Base-by-base conservation (phyloP, 805 yeast genomes). In the Myxozyma mucilagina region DNA sequence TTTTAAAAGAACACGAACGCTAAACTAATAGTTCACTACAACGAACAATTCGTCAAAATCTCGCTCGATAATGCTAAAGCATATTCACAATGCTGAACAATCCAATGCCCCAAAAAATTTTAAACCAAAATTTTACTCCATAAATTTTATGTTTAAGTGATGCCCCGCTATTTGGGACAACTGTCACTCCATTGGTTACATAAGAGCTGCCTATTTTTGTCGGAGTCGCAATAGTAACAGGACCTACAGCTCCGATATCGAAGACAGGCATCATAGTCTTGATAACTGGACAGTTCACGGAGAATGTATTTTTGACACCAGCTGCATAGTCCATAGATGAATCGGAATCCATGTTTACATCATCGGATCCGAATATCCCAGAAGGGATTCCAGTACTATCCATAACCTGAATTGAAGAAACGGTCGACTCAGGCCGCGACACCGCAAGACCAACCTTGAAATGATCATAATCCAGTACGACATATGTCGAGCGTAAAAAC, bases 381-480 rank as follows among this genome's bases (percentile, higher is more conserved):
- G 42, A 10, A 1, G 56, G 56, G 32, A 53, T 53, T 8, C 56
- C 56, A 11, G 49, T 34, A 29, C 38, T 42, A n/a, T 53, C 43
- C 8, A 53, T 42, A 31, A 6, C 34, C 8, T 18, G 41, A 10
- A 53, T 31, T 9, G 56, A 42, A 8, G 56, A 42, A 2, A 43
- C 4, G 13, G 42, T 49, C 6, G 56, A 45, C 13, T 45, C n/a
- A 11, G n/a, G 42, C 20, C 32, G 20, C 1, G 52, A 20, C 11
- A 20, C 24, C 35, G 57, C 57, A 8, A 54, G 57, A 11, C 52
- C 57, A 4, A 54, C 24, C 20, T 44, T 39, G 29, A 36, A 45
- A 47, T 54, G 29, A 14, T 45, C 57, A 39, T 20, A 54, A 35
- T 54, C 60, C 10, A 57, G n/a, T 5, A 35, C 56, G 13, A 50